phyloP scores from a whole-genome alignment of 148 eudicot species.

The Silene uniflora region DNA sequence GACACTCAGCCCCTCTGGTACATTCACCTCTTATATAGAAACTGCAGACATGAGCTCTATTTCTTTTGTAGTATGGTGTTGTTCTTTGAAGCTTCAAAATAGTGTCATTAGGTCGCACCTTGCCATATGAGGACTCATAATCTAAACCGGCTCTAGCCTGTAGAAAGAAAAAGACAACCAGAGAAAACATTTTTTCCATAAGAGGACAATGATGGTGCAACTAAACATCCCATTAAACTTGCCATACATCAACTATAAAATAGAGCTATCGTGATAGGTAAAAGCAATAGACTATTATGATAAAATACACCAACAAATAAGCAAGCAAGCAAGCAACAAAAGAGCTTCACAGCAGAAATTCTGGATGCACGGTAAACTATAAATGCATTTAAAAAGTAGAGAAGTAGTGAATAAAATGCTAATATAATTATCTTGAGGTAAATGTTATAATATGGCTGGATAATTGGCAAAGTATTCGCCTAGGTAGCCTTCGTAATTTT shows the following conservation, averaged over 20 bases:
- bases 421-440: no score
- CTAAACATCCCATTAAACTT: not conserved
- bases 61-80: slow-evolving; percentile 94
- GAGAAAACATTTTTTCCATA: not conserved
- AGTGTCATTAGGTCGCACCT: slow-evolving; percentile 74
- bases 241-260: not conserved
- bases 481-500: no score
- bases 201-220: not conserved
- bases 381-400: not conserved
- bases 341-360: not conserved
- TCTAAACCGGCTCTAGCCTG: slow-evolving; percentile 97
- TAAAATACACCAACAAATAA: not conserved
- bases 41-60: slow-evolving; percentile 93
- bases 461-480: no score
- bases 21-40: slow-evolving; percentile 88
- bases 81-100: slow-evolving; percentile 94
- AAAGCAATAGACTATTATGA: not conserved
- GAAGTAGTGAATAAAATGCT: not conserved
- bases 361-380: no score
- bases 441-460: no score
- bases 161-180: not conserved
- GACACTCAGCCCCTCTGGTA: slow-evolving; percentile 98
- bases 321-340: not conserved
- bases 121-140: slow-evolving; percentile 88
- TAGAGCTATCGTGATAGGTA: not conserved